These are phyloP conservation scores for Cajanus cajan DNA, from an alignment of 306 rosid genomes.

Conservation along the genomic window DNA sequence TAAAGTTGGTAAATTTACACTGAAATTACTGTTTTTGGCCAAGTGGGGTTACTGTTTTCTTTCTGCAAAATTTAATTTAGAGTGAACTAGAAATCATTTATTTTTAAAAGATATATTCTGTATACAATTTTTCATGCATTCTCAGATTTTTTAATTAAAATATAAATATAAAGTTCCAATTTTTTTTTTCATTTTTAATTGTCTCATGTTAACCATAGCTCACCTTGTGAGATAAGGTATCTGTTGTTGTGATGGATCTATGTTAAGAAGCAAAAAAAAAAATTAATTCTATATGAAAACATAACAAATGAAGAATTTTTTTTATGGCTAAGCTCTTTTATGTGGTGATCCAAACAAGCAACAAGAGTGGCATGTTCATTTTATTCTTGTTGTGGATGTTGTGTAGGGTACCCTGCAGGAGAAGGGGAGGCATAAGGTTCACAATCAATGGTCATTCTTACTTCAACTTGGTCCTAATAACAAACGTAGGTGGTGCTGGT, in stretches of 20 bases:
- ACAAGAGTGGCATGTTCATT: not conserved
- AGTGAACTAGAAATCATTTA: not conserved
- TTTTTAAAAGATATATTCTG: no score
- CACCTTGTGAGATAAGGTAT: no score
- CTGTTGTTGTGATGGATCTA: no score
- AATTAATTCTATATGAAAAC: no score
- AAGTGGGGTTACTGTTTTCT: not conserved
- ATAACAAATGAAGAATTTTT: not conserved
- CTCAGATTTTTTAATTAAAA: no score
- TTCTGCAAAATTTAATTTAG: no score
- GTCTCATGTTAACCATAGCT: no score
- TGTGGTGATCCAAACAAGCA: not conserved
- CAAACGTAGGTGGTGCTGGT: conserved; percentile 98
- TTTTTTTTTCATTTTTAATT: no score
- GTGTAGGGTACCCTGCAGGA: conserved; percentile 77
- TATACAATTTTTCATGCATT: no score
- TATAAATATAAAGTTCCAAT: no score
- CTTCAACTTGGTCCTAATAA: conserved; percentile 87
- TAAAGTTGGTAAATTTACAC: not conserved
- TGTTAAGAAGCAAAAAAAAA: no score
- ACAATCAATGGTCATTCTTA: conserved; percentile 93
- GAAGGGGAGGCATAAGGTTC: conserved; percentile 94
- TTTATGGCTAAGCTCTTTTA: not conserved
- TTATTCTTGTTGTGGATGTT: not conserved
- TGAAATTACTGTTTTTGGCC: not conserved